These are phyloP conservation scores for Pseudogymnoascus sp. DNA, from an alignment of 2,329 filamentous ascomycete species.

Conservation along the genomic window DNA sequence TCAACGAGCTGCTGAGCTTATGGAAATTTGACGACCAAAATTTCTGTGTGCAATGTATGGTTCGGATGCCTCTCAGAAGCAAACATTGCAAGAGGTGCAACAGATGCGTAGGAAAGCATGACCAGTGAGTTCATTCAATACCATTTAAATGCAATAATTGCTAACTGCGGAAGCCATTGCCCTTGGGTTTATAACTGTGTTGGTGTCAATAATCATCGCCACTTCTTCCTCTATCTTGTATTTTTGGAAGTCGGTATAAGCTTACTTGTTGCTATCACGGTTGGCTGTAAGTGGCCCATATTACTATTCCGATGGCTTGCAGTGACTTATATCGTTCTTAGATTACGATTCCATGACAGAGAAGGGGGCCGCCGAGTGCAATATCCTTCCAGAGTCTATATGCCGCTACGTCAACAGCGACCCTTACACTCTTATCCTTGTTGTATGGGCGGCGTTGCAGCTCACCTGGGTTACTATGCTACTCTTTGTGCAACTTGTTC, in stretches of 20 bases:
- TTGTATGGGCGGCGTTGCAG: constrained; percentile 74
- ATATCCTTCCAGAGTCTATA: constrained; percentile 63
- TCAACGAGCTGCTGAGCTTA: constrained; percentile 73
- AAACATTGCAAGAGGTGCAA: constrained; percentile 92
- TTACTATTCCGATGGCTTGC: constrained; percentile 15
- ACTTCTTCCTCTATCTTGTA: constrained; percentile 87
- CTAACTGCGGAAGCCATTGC: constrained; percentile 61
- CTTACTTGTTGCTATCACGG: constrained; percentile 61
- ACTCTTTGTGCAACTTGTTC: constrained; percentile 83
- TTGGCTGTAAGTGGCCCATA: constrained; percentile 53
- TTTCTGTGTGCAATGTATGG: constrained; percentile 93
- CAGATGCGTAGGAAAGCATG: constrained; percentile 90
- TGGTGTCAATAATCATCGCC: constrained; percentile 89
- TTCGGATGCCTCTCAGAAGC: constrained; percentile 81
- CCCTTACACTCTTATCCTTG: constrained; percentile 72
- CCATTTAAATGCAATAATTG: background rate
- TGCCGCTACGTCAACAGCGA: constrained; percentile 75
- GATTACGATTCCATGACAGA: constrained; percentile 55
- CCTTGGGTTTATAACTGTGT: constrained; percentile 98
- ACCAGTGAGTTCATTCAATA: constrained; percentile 62
- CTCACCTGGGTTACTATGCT: constrained; percentile 97
- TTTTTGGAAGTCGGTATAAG: constrained; percentile 68
- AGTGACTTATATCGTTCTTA: constrained; percentile 26
- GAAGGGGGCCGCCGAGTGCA: constrained; percentile 53
- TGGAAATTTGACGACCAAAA: constrained; percentile 93